Conservation (phyloP, 2,329 filamentous ascomycete species). For the Alternaria arbusti region DNA sequence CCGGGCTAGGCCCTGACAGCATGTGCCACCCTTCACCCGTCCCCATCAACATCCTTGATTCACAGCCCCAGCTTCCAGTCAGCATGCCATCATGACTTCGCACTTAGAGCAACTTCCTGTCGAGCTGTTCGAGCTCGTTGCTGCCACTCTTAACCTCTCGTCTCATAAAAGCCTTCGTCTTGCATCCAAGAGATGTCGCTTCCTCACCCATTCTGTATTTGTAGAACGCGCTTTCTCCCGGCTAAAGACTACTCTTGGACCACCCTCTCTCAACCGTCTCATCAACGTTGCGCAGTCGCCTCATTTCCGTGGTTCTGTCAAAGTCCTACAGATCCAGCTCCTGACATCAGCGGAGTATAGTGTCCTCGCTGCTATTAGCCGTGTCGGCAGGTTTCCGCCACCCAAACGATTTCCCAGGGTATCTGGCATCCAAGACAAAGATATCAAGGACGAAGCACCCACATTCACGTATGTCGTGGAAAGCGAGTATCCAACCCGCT, state of each 20-base stretch:
- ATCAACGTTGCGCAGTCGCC: slow-evolving; percentile 20
- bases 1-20: not conserved
- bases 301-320: slow-evolving; percentile 24
- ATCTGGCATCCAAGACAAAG: slow-evolving; percentile 16
- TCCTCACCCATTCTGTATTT: slow-evolving; percentile 30
- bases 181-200: slow-evolving; percentile 27
- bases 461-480: slow-evolving; percentile 29
- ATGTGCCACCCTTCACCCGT: not conserved
- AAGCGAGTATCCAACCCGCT: slow-evolving; percentile 17
- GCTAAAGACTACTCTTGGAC: slow-evolving; percentile 30
- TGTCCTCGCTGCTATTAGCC: slow-evolving; percentile 24
- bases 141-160: slow-evolving; percentile 19
- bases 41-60: not conserved
- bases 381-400: slow-evolving; percentile 33
- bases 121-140: slow-evolving; percentile 38
- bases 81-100: slow-evolving; percentile 23
- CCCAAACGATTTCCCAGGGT: slow-evolving; percentile 37
- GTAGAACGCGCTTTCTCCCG: slow-evolving; percentile 29
- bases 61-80: not conserved
- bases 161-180: slow-evolving; percentile 32
- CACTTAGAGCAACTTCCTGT: slow-evolving; percentile 35
- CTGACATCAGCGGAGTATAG: slow-evolving; percentile 33
- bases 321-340: slow-evolving; percentile 30
- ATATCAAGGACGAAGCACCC: slow-evolving; percentile 29
- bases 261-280: slow-evolving; percentile 32